phyloP scores from a whole-genome alignment of 2,329 filamentous ascomycete species.

The Epichloe sibirici region DNA sequence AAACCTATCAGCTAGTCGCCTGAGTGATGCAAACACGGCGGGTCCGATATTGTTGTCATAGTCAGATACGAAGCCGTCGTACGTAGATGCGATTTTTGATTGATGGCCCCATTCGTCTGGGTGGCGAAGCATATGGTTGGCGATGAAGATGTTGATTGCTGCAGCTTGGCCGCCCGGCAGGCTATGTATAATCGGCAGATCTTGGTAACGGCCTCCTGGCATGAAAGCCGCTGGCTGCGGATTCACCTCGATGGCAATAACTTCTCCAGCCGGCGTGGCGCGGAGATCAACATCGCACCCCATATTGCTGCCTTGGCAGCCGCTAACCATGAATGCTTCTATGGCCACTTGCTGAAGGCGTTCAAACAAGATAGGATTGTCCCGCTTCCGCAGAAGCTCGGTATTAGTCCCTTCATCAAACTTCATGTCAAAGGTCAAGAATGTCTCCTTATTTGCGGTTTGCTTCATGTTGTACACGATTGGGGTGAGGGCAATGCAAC shows the following conservation, averaged over 20 bases:
- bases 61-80: background rate
- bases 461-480: background rate
- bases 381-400: background rate
- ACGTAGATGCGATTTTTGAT: background rate
- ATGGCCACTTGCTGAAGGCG: background rate
- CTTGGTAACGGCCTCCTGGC: background rate
- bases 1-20: background rate
- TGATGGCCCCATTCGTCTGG: background rate
- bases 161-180: background rate
- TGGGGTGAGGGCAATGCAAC: background rate
- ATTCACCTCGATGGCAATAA: conserved; percentile 1
- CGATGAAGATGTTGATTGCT: background rate
- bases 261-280: background rate
- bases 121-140: background rate
- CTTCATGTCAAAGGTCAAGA: conserved; percentile 1
- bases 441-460: background rate
- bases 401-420: background rate
- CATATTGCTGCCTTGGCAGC: background rate
- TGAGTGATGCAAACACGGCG: background rate
- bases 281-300: conserved; percentile 1
- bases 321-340: background rate
- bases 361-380: background rate
- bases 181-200: background rate
- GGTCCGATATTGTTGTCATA: background rate
- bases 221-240: background rate